phyloP scores from a whole-genome alignment of 345 rosid species.

The Brassica carinata region DNA sequence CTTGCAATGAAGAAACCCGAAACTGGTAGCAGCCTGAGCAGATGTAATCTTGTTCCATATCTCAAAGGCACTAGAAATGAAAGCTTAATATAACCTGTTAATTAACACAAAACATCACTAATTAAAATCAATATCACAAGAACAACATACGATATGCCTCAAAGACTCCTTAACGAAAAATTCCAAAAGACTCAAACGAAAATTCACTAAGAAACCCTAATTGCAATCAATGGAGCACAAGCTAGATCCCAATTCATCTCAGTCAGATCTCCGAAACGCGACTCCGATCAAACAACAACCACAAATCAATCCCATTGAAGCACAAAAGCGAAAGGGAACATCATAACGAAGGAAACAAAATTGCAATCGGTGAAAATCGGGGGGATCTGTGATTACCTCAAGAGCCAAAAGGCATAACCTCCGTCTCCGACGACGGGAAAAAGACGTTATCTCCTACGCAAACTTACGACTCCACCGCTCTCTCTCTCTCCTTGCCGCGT shows the following conservation, averaged over 20 bases:
- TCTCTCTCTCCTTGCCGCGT: slow-evolving; percentile 26
- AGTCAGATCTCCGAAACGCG: slow-evolving; percentile 10
- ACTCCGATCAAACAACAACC: not conserved
- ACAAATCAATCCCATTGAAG: slow-evolving; percentile 31
- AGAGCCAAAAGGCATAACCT: slow-evolving; percentile 68
- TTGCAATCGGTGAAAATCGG: not conserved
- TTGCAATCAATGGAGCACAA: not conserved
- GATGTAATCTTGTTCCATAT: slow-evolving; percentile 69
- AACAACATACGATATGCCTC: not conserved
- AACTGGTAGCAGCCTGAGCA: slow-evolving; percentile 64
- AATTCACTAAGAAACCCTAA: slow-evolving; percentile 11
- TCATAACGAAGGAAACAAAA: not conserved
- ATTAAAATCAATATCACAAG: not conserved
- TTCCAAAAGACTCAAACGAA: not conserved
- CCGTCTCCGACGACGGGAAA: slow-evolving; percentile 83
- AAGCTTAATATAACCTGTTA: slow-evolving; percentile 57
- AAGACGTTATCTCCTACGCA: slow-evolving; percentile 45
- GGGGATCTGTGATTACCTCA: slow-evolving; percentile 47
- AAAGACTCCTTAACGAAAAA: not conserved
- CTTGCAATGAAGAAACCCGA: slow-evolving; percentile 69
- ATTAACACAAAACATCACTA: slow-evolving; percentile 7
- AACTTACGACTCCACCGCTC: slow-evolving; percentile 32
- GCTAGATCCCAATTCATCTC: slow-evolving; percentile 4
- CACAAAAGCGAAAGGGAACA: not conserved
- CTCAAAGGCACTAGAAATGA: slow-evolving; percentile 53